phyloP scores from a whole-genome alignment of 768 basidiomycete species.

The Pisolithus sp. region DNA sequence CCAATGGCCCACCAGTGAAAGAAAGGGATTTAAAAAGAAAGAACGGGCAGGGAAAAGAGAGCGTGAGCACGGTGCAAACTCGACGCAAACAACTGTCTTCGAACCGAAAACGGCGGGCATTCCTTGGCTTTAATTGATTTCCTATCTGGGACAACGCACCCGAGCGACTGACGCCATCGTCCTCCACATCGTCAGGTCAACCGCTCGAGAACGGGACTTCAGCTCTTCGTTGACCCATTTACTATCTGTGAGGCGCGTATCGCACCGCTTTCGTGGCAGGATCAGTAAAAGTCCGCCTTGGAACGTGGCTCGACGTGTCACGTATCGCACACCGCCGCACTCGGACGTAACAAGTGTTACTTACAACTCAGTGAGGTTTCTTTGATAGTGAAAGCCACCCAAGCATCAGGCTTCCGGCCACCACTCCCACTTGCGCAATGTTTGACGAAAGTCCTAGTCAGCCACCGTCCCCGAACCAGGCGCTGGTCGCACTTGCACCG shows the following conservation, averaged over 20 bases:
- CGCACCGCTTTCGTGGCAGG: not conserved
- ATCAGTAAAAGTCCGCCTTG: no score
- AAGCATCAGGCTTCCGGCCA: not conserved
- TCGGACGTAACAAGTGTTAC: not conserved
- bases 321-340: not conserved
- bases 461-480: conserved; percentile 26
- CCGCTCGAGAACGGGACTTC: no score
- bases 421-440: conserved; percentile 10
- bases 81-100: not conserved
- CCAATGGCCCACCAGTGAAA: not conserved
- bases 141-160: conserved; percentile 1
- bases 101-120: not conserved
- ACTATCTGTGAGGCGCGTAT: not conserved
- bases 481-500: conserved; percentile 23
- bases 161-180: not conserved
- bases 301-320: no score
- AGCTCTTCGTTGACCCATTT: no score
- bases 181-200: not conserved
- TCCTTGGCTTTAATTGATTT: not conserved
- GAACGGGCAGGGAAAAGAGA: conserved; percentile 1
- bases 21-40: not conserved
- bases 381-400: not conserved
- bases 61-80: not conserved
- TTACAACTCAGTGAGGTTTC: no score
- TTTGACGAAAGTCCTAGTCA: conserved; percentile 20